These are phyloP conservation scores for Aschersonia sp. DNA, from an alignment of 2,329 filamentous ascomycete species.

Conservation along the genomic window DNA sequence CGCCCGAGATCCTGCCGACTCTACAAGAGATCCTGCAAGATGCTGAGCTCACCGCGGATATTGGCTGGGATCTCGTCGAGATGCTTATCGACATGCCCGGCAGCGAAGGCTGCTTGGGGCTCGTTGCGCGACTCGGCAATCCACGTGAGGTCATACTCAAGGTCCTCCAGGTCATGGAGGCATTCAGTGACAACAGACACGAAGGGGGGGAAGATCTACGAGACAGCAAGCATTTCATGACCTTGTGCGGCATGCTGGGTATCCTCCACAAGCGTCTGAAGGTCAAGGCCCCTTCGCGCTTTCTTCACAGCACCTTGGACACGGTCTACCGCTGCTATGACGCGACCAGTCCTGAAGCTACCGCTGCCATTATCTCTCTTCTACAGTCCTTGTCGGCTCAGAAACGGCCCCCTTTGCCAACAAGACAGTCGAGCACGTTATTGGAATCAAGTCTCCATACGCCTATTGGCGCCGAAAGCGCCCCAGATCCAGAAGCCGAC, in stretches of 20 bases:
- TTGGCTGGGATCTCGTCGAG: slow-evolving; percentile 74
- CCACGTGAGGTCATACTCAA: slow-evolving; percentile 72
- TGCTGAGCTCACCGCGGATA: slow-evolving; percentile 54
- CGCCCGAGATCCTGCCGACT: slow-evolving; percentile 48
- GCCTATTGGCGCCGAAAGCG: slow-evolving; percentile 38
- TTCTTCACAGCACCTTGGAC: slow-evolving; percentile 62
- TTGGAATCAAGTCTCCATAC: slow-evolving; percentile 40
- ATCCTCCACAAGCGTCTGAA: slow-evolving; percentile 62
- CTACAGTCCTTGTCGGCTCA: slow-evolving; percentile 54
- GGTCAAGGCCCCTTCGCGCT: slow-evolving; percentile 65
- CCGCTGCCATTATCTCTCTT: slow-evolving; percentile 55
- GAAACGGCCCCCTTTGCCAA: slow-evolving; percentile 48
- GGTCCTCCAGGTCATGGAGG: slow-evolving; percentile 58
- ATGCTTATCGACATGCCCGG: slow-evolving; percentile 54
- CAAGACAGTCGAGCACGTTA: slow-evolving; percentile 41
- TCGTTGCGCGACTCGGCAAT: slow-evolving; percentile 64
- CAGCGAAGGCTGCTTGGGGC: slow-evolving; percentile 57
- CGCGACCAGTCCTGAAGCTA: slow-evolving; percentile 50
- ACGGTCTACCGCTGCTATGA: slow-evolving; percentile 55
- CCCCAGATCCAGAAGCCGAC: slow-evolving; percentile 46
- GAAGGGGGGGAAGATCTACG: slow-evolving; percentile 16
- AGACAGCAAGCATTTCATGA: slow-evolving; percentile 42
- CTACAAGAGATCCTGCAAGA: slow-evolving; percentile 58
- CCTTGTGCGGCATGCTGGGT: slow-evolving; percentile 55
- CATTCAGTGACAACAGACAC: slow-evolving; percentile 22